Evolutionary conservation across 371 early-diverging fungal species (phyloP), one percentile per base, ranked within the genome.

Genomic region (Lichtheimia ramosa): DNA sequence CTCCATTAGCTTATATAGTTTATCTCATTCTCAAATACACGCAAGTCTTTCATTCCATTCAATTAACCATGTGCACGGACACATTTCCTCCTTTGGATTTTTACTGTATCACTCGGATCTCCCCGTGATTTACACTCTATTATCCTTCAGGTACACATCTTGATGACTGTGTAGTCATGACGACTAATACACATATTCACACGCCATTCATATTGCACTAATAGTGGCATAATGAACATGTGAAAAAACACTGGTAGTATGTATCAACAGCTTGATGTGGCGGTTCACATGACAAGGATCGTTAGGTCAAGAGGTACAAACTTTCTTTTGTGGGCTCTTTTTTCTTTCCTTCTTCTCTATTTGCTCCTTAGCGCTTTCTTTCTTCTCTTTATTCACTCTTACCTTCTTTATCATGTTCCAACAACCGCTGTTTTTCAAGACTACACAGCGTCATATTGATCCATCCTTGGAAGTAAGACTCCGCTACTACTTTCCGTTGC

Each of bases 391-490:
- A 53, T 20, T 28, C 43, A 2, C 5, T 16, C 16, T 21, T 21
- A 46, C 46, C 3, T 46, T 46, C 21, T 5, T 16, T 16, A 59
- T 27, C 13, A 70, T 66, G 65, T 58, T 34, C 34, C 34, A 34
- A 34, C 34, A 34, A 34, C 34, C 34, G 10, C 10, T 34, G 34
- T 34, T 70, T 24, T 77, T 73, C 48, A 62, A 71, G 39, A 77
- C 73, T 3, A 65, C 73, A 20, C 62, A 62, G 48, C 48, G 70
- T 27, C 77, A 77, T 57, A 60, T 71, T 43, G 77, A 77, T 21
- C 40, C 59, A 4, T 73, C 77, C 16, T 51, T 77, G 14, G 77
- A 77, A 60, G 77, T 77, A 50, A 43, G 34, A 34, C 34, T 34
- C 34, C 34, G 34, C 34, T 10, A 8, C 10, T 8, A 0, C 34